Percentiles rank a stretch among this genome's conserved stretches.
Evolutionary conservation across 2,329 filamentous ascomycete species (phyloP).

Genomic region (Pyrenochaeta sp.): DNA sequence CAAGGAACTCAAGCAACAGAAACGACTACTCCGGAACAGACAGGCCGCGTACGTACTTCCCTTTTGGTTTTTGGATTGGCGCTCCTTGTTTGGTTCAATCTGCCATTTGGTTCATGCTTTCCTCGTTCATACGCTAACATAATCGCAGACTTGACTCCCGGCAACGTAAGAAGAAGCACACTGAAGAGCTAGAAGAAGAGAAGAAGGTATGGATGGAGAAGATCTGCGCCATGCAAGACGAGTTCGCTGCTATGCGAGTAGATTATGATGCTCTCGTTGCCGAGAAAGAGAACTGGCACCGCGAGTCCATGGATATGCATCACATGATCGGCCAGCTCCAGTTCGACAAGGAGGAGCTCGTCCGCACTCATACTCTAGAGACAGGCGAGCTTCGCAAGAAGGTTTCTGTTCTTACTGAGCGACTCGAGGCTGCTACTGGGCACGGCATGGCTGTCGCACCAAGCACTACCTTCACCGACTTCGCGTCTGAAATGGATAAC

Average conservation of each 20-base stretch:
- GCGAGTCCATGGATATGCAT: slow-evolving; percentile 77
- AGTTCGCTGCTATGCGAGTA: slow-evolving; percentile 72
- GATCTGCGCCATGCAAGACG: slow-evolving; percentile 81
- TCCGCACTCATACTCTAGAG: slow-evolving; percentile 87
- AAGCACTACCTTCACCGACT: slow-evolving; percentile 71
- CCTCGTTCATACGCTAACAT: slow-evolving; percentile 49
- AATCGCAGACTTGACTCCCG: slow-evolving; percentile 83
- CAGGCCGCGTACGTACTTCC: slow-evolving; percentile 81
- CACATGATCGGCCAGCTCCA: slow-evolving; percentile 79
- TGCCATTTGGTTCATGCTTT: slow-evolving; percentile 42
- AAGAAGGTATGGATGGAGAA: slow-evolving; percentile 88
- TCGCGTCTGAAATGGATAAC: slow-evolving; percentile 83
- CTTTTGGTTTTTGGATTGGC: slow-evolving; percentile 55
- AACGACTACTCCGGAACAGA: slow-evolving; percentile 90
- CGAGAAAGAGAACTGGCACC: slow-evolving; percentile 71
- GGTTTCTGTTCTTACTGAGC: slow-evolving; percentile 80
- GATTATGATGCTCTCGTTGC: slow-evolving; percentile 61
- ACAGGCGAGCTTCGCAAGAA: slow-evolving; percentile 92
- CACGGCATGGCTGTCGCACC: slow-evolving; percentile 58
- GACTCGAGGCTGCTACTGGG: slow-evolving; percentile 67
- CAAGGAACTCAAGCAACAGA: slow-evolving; percentile 98
- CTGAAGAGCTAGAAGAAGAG: slow-evolving; percentile 93
- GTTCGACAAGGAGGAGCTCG: slow-evolving; percentile 90
- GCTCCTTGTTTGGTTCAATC: slow-evolving; percentile 39
- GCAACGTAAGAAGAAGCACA: slow-evolving; percentile 98